These are phyloP conservation scores for Macaranga tanarius DNA, from an alignment of 441 rosid species.

Conservation along the genomic window DNA sequence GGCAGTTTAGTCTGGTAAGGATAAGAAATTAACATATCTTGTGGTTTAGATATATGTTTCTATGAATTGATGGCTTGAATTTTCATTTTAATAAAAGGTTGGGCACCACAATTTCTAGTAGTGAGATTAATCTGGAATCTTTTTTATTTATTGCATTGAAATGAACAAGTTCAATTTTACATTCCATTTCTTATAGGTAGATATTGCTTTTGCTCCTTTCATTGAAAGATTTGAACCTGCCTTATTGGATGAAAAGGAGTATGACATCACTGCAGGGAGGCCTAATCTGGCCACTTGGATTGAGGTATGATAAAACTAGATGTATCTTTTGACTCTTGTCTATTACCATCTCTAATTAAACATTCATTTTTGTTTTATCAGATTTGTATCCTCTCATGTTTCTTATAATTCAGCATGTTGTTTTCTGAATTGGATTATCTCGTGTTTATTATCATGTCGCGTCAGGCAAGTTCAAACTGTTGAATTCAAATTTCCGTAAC, in stretches of 20 bases:
- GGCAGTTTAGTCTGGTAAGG: conserved; percentile 64
- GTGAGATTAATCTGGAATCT: neutral
- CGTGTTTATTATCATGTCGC: too few species aligned
- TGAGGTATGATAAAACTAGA: conserved; percentile 43
- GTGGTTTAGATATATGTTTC: conserved; percentile 2
- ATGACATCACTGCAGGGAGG: conserved; percentile 57
- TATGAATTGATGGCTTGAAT: neutral
- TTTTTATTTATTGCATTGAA: neutral
- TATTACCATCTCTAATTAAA: neutral
- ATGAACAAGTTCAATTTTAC: neutral
- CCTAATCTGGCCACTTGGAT: conserved; percentile 74
- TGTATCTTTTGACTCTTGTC: neutral
- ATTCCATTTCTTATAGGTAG: conserved; percentile 41
- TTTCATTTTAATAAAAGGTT: neutral
- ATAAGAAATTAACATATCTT: neutral
- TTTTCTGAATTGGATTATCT: too few species aligned
- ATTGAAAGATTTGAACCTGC: conserved; percentile 58
- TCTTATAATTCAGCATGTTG: too few species aligned
- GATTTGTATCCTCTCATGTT: neutral
- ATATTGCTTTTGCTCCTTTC: conserved; percentile 74
- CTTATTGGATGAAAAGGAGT: conserved; percentile 46
- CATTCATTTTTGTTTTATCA: neutral
- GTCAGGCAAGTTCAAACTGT: neutral
- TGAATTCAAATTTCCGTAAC: neutral
- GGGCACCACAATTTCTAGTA: neutral